Conservation (phyloP, 2,329 filamentous ascomycete species). For the Colletotrichum ledebouriae region DNA sequence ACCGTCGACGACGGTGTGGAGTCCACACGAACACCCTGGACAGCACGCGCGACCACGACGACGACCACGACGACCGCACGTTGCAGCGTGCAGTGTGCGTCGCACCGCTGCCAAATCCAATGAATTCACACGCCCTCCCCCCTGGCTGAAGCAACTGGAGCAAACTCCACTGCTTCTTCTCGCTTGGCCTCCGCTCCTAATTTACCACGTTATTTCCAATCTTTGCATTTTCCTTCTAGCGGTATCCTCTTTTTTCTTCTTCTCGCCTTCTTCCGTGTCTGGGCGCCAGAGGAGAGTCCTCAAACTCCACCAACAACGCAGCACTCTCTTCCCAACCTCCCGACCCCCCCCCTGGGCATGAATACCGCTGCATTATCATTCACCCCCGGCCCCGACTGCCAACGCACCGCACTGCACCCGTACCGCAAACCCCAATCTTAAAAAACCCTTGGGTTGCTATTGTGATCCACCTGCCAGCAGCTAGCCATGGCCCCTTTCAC, state of each 20-base stretch:
- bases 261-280: slow-evolving; percentile 38
- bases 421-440: slow-evolving; percentile 24
- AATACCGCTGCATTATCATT: too few relatives aligned
- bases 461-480: neutral
- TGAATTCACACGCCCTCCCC: slow-evolving; percentile 9
- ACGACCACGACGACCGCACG: neutral
- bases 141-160: slow-evolving; percentile 34
- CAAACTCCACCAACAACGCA: slow-evolving; percentile 22
- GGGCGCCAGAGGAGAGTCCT: neutral
- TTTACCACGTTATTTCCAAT: slow-evolving; percentile 39
- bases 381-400: neutral
- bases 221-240: slow-evolving; percentile 33
- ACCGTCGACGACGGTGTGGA: slow-evolving; percentile 10
- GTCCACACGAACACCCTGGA: slow-evolving; percentile 18
- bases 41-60: neutral
- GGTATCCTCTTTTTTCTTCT: slow-evolving; percentile 40
- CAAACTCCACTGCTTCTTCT: slow-evolving; percentile 18
- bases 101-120: slow-evolving; percentile 11
- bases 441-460: slow-evolving; percentile 22
- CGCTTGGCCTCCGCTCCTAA: slow-evolving; percentile 35
- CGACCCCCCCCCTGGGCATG: too few relatives aligned
- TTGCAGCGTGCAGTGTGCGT: neutral
- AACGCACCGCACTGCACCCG: neutral
- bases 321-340: neutral
- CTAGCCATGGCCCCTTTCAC: neutral